Percentiles rank a stretch among this genome's conserved stretches.
These are phyloP conservation scores for Carex arenaria DNA, from an alignment of 202 grass and related monocot species.

Conservation along the genomic window DNA sequence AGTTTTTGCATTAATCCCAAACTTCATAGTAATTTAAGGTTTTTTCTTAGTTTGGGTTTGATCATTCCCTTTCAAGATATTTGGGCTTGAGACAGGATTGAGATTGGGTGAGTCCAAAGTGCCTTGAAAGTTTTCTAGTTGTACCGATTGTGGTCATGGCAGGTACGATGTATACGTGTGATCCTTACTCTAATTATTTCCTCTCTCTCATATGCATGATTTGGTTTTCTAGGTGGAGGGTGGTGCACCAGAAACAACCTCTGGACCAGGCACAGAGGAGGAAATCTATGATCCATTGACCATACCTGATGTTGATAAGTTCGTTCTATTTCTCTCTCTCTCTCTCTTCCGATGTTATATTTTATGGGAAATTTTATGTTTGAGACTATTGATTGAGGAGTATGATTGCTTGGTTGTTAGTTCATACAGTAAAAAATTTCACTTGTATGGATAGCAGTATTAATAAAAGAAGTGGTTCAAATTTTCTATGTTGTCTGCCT, in stretches of 20 bases:
- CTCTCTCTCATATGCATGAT: slow-evolving; percentile 10
- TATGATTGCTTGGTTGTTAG: not conserved
- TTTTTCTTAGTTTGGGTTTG: not conserved
- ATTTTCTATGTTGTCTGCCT: not conserved
- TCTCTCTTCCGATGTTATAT: not conserved
- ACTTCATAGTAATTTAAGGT: not conserved
- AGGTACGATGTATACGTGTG: not conserved
- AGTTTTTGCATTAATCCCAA: not conserved
- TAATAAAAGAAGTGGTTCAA: not conserved
- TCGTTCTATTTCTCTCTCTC: slow-evolving; percentile 17
- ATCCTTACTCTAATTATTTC: not conserved
- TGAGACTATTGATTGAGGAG: not conserved
- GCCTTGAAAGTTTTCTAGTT: not conserved
- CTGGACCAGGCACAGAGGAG: slow-evolving; percentile 47
- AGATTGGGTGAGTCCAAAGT: not conserved
- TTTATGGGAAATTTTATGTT: slow-evolving; percentile 12
- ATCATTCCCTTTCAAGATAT: not conserved
- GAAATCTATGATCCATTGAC: slow-evolving; percentile 86
- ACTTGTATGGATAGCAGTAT: not conserved
- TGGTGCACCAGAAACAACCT: slow-evolving; percentile 32
- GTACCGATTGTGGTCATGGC: not conserved
- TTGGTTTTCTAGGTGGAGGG: slow-evolving; percentile 56
- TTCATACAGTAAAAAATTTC: not conserved
- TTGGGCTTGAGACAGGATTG: not conserved
- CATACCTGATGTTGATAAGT: slow-evolving; percentile 82